A percentile compares a stretch with the other conserved stretches of the same genome.
Conservation (phyloP, 257 asterid species). For the Forsythia viridissima region DNA sequence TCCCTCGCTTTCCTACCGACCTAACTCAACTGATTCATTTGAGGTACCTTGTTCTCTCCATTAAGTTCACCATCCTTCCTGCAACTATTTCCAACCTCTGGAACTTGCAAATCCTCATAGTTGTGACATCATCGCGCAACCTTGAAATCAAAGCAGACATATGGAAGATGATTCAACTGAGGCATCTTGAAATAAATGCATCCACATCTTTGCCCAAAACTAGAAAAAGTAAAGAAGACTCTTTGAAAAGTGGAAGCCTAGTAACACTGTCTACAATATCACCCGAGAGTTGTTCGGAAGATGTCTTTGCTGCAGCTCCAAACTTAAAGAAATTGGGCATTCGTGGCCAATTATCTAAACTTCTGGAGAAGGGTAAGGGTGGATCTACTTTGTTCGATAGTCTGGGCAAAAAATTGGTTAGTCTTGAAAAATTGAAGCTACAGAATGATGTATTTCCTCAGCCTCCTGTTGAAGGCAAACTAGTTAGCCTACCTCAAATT, state of each 20-base stretch:
- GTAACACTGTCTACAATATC: slow-evolving; percentile 63
- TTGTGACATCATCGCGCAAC: slow-evolving; percentile 40
- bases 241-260: slow-evolving; percentile 26
- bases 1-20: slow-evolving; percentile 44
- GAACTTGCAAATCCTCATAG: slow-evolving; percentile 54
- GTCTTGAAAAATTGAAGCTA: slow-evolving; percentile 50
- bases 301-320: slow-evolving; percentile 45
- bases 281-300: slow-evolving; percentile 59
- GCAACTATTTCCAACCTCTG: slow-evolving; percentile 42
- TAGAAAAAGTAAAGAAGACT: neutral
- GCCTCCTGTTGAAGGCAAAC: slow-evolving; percentile 39
- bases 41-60: slow-evolving; percentile 51
- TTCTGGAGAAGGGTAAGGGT: slow-evolving; percentile 30
- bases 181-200: slow-evolving; percentile 51
- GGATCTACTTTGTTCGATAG: slow-evolving; percentile 42
- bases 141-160: slow-evolving; percentile 50
- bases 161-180: slow-evolving; percentile 58
- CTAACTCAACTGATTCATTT: slow-evolving; percentile 45
- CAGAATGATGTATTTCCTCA: slow-evolving; percentile 46
- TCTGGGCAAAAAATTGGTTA: slow-evolving; percentile 32
- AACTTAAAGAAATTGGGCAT: slow-evolving; percentile 51
- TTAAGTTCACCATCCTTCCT: slow-evolving; percentile 42
- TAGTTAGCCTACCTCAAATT: slow-evolving; percentile 33
- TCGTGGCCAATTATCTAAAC: slow-evolving; percentile 42
- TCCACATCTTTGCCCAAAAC: slow-evolving; percentile 39